Evolutionary conservation across 805 yeast species (phyloP), one percentile per base, ranked within the genome.

Genomic region (Zygotorulaspora florentina): DNA sequence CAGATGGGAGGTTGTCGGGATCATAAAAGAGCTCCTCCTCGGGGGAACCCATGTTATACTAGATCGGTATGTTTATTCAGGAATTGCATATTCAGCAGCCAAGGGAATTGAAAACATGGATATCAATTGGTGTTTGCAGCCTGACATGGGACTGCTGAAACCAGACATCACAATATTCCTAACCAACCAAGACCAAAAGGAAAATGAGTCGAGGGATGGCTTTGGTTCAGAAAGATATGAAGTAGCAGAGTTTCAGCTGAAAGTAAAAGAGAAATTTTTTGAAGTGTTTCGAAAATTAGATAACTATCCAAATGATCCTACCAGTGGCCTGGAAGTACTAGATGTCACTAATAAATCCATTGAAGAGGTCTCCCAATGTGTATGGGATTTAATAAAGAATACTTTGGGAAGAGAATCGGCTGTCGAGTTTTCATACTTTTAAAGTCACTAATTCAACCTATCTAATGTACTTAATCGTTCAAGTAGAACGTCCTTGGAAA

Each of bases 211-310:
- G 23, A 72, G 98, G 45, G 80, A 79, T 9, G 95, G 95, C 1
- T 93, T 85, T 71, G 99, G 99, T 11, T 85, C 81, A n/a, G 99
- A 93, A 64, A 70, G 96, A 43, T 93, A 93, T 66, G 99, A 93
- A 63, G 76, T 74, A 23, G 62, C 65, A 3, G 80, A 75, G 40
- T 85, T 93, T 59, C 99, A 93, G 61, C 64, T 67, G n/a, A 70
- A 69, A 31, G 99, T 93, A 3, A 77, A 80, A 48, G 35, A 57
- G 8, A 71, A 80, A 50, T 93, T 90, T 59, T 68, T 73, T 44
- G 51, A 62, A 16, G 69, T 83, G 35, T 70, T 78, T 47, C 52
- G 62, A 33, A 54, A 64, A 10, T 43, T 70, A 12, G 66, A 73
- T 8, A 50, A 59, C 7, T 47, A 50, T 33, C 39, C 47, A 8